Conservation (phyloP, 164 flowering plant genomes). For the Paratinospora sagittata region DNA sequence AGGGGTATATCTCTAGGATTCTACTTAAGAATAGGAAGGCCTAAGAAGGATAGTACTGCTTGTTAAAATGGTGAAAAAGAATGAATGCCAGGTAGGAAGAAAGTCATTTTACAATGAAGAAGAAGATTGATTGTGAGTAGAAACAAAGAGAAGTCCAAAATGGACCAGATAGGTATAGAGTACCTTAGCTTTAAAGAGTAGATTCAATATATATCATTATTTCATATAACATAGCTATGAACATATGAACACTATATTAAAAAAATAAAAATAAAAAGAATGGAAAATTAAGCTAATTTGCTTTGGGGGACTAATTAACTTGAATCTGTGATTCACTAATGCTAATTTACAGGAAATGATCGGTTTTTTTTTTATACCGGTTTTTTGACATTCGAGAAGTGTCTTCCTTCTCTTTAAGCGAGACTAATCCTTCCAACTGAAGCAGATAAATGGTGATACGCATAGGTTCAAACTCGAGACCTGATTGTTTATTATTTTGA, state of each 20-base stretch:
- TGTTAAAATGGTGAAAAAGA: neutral
- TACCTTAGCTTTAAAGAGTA: conserved; percentile 55
- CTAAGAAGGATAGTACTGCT: neutral
- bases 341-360: too few species aligned
- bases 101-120: conserved; percentile 17
- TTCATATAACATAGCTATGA: neutral
- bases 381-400: too few species aligned
- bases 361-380: too few species aligned
- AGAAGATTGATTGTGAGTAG: conserved; percentile 30
- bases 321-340: too few species aligned
- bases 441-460: too few species aligned
- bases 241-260: neutral
- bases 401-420: too few species aligned
- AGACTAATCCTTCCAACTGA: too few species aligned
- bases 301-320: too few species aligned
- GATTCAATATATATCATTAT: conserved; percentile 12
- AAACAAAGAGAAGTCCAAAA: conserved; percentile 30
- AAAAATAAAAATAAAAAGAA: neutral
- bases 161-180: conserved; percentile 1
- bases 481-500: too few species aligned
- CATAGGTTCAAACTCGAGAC: too few species aligned
- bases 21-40: neutral
- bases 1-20: neutral
- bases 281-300: neutral
- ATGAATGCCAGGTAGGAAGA: conserved; percentile 21